Conservation (phyloP, 257 asterid genomes). For the Solanum chaucha region DNA sequence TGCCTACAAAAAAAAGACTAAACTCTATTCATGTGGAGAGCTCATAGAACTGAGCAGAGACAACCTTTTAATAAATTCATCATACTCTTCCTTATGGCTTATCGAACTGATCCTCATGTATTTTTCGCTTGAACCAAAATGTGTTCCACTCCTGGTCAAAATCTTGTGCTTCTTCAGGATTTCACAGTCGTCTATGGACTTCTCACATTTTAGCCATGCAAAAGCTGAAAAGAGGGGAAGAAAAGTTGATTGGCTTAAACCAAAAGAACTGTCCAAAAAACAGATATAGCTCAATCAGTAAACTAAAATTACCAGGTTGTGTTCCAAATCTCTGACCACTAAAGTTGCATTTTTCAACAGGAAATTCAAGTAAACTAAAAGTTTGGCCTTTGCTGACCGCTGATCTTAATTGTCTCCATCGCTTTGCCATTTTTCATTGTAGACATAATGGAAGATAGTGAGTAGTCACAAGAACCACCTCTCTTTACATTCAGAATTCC, state of each 20-base stretch:
- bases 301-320: slow-evolving; percentile 50
- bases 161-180: slow-evolving; percentile 53
- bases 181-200: slow-evolving; percentile 55
- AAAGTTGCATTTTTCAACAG: slow-evolving; percentile 42
- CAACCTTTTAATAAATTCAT: slow-evolving; percentile 43
- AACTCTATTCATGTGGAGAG: background rate
- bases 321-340: slow-evolving; percentile 41
- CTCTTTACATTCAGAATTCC: too few species aligned
- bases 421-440: slow-evolving; percentile 29
- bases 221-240: slow-evolving; percentile 33
- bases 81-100: slow-evolving; percentile 48
- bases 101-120: slow-evolving; percentile 61
- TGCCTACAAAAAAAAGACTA: background rate
- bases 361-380: slow-evolving; percentile 57
- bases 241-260: background rate
- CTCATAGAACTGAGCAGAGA: slow-evolving; percentile 20
- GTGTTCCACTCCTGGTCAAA: slow-evolving; percentile 56
- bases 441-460: slow-evolving; percentile 44
- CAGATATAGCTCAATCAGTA: background rate
- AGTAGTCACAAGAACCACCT: too few species aligned
- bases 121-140: slow-evolving; percentile 54
- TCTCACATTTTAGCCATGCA: slow-evolving; percentile 85
- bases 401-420: slow-evolving; percentile 67
- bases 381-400: slow-evolving; percentile 35
- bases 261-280: background rate